phyloP scores from a whole-genome alignment of 129 eudicot genomes.

The Lactuca saligna region DNA sequence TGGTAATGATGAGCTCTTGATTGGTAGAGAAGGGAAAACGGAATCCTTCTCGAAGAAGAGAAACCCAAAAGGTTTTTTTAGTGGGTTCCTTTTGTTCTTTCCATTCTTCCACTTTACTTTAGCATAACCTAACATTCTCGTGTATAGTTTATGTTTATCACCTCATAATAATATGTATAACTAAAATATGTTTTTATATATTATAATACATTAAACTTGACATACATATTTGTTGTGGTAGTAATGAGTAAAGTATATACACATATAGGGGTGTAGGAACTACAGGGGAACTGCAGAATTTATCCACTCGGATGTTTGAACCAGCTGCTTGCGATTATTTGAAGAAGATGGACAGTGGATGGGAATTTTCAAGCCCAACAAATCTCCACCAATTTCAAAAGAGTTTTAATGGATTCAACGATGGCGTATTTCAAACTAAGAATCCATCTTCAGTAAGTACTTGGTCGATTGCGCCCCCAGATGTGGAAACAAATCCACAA shows the following conservation, averaged over 20 bases:
- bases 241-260: slow-evolving; percentile 8
- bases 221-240: slow-evolving; percentile 7
- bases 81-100: slow-evolving; percentile 42
- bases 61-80: slow-evolving; percentile 22
- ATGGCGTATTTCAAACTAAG: slow-evolving; percentile 38
- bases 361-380: slow-evolving; percentile 47
- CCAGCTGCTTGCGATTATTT: slow-evolving; percentile 54
- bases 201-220: slow-evolving; percentile 1
- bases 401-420: slow-evolving; percentile 34
- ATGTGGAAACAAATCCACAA: slow-evolving; percentile 40
- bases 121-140: slow-evolving; percentile 30
- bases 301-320: slow-evolving; percentile 36
- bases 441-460: slow-evolving; percentile 28
- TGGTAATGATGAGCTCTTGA: slow-evolving; percentile 33
- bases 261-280: slow-evolving; percentile 44
- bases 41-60: slow-evolving; percentile 22
- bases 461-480: slow-evolving; percentile 46
- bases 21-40: slow-evolving; percentile 22
- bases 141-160: slow-evolving; percentile 19
- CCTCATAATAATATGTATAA: slow-evolving; percentile 5
- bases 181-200: not conserved
- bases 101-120: slow-evolving; percentile 34
- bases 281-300: slow-evolving; percentile 36
- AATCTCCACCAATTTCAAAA: slow-evolving; percentile 41
- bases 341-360: slow-evolving; percentile 49